Conservation (phyloP, 768 basidiomycete species). For the Leccinum variicolor region DNA sequence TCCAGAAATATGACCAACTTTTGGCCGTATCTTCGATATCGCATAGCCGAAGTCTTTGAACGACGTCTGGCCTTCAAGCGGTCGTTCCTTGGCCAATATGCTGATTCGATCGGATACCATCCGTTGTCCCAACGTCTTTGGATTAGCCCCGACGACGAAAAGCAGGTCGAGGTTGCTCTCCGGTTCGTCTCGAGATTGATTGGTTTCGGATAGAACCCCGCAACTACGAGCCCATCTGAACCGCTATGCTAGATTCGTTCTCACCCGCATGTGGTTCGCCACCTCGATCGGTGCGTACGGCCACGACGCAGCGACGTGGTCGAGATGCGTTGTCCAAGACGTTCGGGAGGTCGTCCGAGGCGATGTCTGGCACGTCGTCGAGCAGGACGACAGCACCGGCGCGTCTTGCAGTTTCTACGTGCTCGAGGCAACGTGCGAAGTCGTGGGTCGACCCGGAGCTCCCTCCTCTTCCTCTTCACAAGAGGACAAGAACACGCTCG, state of each 20-base stretch:
- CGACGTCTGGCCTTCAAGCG: slow-evolving; percentile 39
- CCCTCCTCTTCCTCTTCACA: slow-evolving; percentile 13
- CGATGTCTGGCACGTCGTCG: slow-evolving; percentile 60
- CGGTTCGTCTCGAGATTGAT: slow-evolving; percentile 39
- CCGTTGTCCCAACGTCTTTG: slow-evolving; percentile 49
- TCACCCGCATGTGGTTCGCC: slow-evolving; percentile 62
- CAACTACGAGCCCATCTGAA: slow-evolving; percentile 1
- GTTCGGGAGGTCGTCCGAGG: slow-evolving; percentile 49
- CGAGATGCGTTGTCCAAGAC: slow-evolving; percentile 39
- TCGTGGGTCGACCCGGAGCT: slow-evolving; percentile 44
- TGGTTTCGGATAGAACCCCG: neutral
- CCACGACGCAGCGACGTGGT: slow-evolving; percentile 33
- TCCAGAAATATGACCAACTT: slow-evolving; percentile 52
- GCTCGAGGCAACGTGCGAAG: slow-evolving; percentile 71
- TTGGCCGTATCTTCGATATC: slow-evolving; percentile 67
- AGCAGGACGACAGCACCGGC: slow-evolving; percentile 18
- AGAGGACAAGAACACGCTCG: neutral
- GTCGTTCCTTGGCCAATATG: slow-evolving; percentile 49
- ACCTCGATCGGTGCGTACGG: slow-evolving; percentile 48
- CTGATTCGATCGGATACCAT: slow-evolving; percentile 26
- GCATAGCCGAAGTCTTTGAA: slow-evolving; percentile 40
- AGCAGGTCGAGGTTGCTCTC: slow-evolving; percentile 53
- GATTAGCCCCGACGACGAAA: slow-evolving; percentile 53
- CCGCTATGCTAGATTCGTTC: slow-evolving; percentile 47
- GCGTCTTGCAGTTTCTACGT: slow-evolving; percentile 46